These are phyloP conservation scores for Porcisia hertigi DNA, from an alignment of 208 protist genomes.

Conservation along the genomic window DNA sequence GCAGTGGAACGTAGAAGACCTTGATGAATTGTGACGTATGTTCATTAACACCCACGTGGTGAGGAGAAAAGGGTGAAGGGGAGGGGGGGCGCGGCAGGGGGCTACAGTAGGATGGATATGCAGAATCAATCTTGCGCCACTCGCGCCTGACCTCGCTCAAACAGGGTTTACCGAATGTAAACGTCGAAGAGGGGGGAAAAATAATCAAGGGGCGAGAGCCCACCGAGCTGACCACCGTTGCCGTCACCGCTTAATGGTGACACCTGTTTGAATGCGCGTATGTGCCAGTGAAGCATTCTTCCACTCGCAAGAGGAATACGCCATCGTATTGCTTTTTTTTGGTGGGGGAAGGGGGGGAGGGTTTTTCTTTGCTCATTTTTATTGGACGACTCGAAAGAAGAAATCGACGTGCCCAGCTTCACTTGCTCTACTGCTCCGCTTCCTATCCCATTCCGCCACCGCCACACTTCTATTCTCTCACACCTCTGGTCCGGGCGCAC, in stretches of 20 bases:
- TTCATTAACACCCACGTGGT: too few species aligned
- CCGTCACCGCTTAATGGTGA: not conserved
- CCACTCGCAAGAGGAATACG: not conserved
- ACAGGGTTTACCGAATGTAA: not conserved
- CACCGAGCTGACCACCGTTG: not conserved
- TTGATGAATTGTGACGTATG: too few species aligned
- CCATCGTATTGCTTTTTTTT: not conserved
- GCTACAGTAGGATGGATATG: not conserved
- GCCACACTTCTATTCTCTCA: too few species aligned
- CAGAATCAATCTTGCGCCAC: not conserved
- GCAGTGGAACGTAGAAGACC: too few species aligned
- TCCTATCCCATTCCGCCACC: too few species aligned
- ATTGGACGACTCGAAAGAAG: too few species aligned
- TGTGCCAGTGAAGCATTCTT: not conserved
- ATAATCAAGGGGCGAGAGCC: not conserved
- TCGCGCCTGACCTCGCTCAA: not conserved
- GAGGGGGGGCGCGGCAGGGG: not conserved
- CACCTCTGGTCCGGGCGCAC: too few species aligned
- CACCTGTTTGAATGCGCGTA: not conserved
- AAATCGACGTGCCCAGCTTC: too few species aligned
- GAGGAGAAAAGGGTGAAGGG: too few species aligned
- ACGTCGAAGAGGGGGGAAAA: not conserved
- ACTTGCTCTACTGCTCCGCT: too few species aligned
- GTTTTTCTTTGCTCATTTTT: not conserved
- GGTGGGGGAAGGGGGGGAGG: not conserved